Conservation (phyloP, 1,139 yeast species). For the Pneumocystis wakefieldiae region DNA sequence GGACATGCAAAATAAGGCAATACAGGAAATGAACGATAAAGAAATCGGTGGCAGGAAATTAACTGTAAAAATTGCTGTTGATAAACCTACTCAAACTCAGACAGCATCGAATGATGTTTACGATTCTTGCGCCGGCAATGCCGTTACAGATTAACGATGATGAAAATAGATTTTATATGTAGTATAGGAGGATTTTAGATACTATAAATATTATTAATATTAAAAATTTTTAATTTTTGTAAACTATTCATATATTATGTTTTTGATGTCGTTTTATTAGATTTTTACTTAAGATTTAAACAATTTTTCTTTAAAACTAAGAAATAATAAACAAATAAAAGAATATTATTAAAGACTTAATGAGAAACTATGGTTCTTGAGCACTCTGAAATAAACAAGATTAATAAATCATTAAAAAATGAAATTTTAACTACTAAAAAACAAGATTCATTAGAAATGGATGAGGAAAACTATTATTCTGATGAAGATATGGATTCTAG, state of each 20-base stretch:
- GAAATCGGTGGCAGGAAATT: constrained; percentile 21
- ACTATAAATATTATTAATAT: not conserved
- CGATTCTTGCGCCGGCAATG: not conserved
- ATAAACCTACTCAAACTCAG: not conserved
- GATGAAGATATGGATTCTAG: not conserved
- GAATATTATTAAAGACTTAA: not conserved
- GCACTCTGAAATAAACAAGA: not conserved
- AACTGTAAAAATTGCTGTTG: constrained; percentile 12
- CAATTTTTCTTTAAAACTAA: no score
- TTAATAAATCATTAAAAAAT: not conserved
- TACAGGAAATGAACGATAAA: constrained; percentile 29
- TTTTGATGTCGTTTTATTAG: no score
- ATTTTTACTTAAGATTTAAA: no score
- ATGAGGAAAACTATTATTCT: not conserved
- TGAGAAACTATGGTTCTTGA: not conserved
- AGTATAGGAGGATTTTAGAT: not conserved
- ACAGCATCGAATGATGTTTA: not conserved
- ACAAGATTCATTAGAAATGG: not conserved
- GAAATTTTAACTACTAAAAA: not conserved
- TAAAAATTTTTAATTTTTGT: not conserved
- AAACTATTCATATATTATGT: not conserved
- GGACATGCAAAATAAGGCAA: constrained; percentile 32
- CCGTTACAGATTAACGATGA: not conserved
- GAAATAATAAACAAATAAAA: not conserved
- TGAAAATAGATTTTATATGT: not conserved